Evolutionary conservation across 2,329 filamentous ascomycete species (phyloP).

Genomic region (Epichloe glyceriae): DNA sequence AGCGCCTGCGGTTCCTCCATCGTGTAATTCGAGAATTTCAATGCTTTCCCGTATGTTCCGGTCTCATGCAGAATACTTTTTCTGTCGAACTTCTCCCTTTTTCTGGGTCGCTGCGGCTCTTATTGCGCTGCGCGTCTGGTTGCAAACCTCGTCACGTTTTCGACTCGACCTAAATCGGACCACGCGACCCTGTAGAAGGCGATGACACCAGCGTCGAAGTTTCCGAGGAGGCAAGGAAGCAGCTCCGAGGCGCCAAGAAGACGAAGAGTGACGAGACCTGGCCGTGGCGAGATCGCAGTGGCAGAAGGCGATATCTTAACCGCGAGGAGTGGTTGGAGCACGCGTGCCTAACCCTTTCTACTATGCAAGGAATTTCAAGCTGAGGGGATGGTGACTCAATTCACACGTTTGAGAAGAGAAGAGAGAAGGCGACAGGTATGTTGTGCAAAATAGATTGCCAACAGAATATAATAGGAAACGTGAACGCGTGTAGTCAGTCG

Average conservation of each 20-base stretch:
- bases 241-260: background rate
- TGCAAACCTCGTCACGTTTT: background rate
- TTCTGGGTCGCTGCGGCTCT: background rate
- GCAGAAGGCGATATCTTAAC: background rate
- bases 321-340: background rate
- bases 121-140: background rate
- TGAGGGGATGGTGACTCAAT: background rate
- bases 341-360: background rate
- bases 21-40: slow-evolving; percentile 18
- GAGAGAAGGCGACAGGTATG: background rate
- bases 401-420: background rate
- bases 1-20: slow-evolving; percentile 32
- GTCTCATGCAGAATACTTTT: background rate
- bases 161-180: background rate
- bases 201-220: no score
- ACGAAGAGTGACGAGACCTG: background rate
- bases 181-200: background rate
- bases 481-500: background rate
- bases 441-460: no score
- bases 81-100: background rate
- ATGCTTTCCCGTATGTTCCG: background rate
- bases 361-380: background rate
- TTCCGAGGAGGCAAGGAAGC: no score
- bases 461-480: background rate
- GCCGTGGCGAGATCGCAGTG: no score